These are phyloP conservation scores for Chalciporus piperatus DNA, from an alignment of 768 basidiomycete species.

Conservation along the genomic window DNA sequence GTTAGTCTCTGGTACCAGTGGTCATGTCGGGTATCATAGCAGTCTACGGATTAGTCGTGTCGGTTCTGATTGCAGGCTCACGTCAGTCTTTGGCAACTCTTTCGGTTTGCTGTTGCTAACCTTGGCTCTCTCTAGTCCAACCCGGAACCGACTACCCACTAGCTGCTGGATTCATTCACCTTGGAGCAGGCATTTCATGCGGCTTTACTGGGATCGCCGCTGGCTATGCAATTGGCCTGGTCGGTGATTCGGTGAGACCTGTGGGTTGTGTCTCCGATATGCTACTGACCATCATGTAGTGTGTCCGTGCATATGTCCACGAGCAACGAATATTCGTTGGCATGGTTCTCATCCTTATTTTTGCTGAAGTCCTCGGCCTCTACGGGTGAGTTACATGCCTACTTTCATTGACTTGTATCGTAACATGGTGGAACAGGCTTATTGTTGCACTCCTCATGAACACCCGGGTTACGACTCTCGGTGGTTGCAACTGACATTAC, in stretches of 20 bases:
- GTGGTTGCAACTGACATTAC: constrained; percentile 19
- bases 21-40: constrained; percentile 99
- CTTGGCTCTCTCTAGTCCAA: constrained; percentile 44
- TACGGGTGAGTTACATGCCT: constrained; percentile 58
- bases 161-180: constrained; percentile 86
- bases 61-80: constrained; percentile 82
- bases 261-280: not conserved
- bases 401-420: not conserved
- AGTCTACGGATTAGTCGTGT: constrained; percentile 94
- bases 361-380: constrained; percentile 86
- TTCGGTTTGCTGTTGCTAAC: constrained; percentile 11
- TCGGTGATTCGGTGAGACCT: constrained; percentile 78
- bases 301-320: constrained; percentile 87
- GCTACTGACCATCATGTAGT: constrained; percentile 42
- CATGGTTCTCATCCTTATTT: constrained; percentile 96
- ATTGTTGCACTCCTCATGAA: constrained; percentile 94
- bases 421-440: constrained; percentile 40
- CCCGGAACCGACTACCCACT: constrained; percentile 70
- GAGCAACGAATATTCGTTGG: constrained; percentile 90
- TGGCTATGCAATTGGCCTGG: constrained; percentile 91
- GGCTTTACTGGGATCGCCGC: constrained; percentile 90
- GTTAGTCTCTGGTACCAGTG: constrained; percentile 88
- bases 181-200: constrained; percentile 89
- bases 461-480: constrained; percentile 56
- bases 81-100: constrained; percentile 35